Conservation (phyloP, 2,329 filamentous ascomycete species). For the Cercospora citrullina region DNA sequence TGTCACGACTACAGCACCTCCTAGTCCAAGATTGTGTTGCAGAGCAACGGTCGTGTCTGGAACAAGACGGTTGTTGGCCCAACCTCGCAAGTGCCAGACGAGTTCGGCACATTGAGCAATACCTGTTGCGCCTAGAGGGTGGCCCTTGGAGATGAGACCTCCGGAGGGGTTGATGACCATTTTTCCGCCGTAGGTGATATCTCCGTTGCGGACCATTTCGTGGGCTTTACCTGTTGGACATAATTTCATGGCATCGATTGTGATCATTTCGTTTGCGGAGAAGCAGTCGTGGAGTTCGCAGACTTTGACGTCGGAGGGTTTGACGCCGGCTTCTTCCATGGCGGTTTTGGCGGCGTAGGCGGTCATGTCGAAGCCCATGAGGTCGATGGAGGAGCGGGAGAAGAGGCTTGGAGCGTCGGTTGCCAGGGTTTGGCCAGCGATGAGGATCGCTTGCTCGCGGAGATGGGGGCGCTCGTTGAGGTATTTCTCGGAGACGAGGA, state of each 20-base stretch:
- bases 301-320: conserved; percentile 70
- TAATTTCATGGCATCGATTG: conserved; percentile 82
- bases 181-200: conserved; percentile 82
- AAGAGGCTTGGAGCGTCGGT: conserved; percentile 82
- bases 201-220: conserved; percentile 80
- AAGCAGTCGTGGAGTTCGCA: conserved; percentile 97
- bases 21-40: conserved; percentile 90
- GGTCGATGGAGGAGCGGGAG: conserved; percentile 76
- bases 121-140: conserved; percentile 89
- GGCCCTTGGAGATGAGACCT: conserved; percentile 92
- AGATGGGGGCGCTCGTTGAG: conserved; percentile 81
- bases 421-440: conserved; percentile 82
- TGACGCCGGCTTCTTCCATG: conserved; percentile 68
- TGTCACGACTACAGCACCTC: conserved; percentile 84
- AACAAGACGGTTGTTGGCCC: conserved; percentile 85
- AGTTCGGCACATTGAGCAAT: conserved; percentile 93
- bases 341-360: conserved; percentile 68
- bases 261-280: conserved; percentile 89
- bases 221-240: conserved; percentile 78
- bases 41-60: conserved; percentile 69
- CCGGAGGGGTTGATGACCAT: conserved; percentile 58
- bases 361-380: conserved; percentile 86
- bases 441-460: conserved; percentile 75
- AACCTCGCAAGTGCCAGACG: conserved; percentile 91
- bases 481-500: conserved; percentile 87